Evolutionary conservation across 1,284 basidiomycete species (phyloP).

Genomic region (Malassezia arunalokei): DNA sequence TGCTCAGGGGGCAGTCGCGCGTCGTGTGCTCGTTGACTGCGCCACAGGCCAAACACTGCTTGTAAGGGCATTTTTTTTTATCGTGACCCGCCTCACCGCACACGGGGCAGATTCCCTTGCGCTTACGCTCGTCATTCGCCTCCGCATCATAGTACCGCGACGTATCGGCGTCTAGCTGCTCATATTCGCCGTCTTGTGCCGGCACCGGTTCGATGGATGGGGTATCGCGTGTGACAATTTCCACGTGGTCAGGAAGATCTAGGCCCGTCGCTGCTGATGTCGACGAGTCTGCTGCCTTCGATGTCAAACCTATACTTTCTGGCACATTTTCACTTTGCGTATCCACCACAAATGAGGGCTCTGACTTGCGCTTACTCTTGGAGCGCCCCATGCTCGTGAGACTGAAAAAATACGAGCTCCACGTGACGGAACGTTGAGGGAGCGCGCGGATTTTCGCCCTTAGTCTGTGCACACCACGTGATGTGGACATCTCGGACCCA

Average conservation of each 20-base stretch:
- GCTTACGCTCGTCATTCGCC: slow-evolving; percentile 7
- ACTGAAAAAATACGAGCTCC: no score
- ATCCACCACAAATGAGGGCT: slow-evolving; percentile 12
- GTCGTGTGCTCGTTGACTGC: slow-evolving; percentile 71
- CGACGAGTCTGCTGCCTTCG: not conserved
- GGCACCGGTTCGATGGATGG: not conserved
- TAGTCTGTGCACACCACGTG: not conserved
- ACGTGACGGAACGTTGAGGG: no score
- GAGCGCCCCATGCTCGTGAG: not conserved
- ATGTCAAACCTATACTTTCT: not conserved
- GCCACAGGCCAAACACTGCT: slow-evolving; percentile 74
- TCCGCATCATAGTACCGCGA: slow-evolving; percentile 15
- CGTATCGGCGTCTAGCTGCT: slow-evolving; percentile 10
- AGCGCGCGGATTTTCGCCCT: no score
- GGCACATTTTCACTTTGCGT: slow-evolving; percentile 8
- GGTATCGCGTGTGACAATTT: not conserved
- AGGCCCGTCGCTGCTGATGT: not conserved
- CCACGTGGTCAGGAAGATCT: slow-evolving; percentile 11
- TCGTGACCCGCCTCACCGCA: slow-evolving; percentile 16
- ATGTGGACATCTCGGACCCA: not conserved
- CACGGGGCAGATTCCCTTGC: slow-evolving; percentile 9
- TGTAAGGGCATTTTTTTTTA: slow-evolving; percentile 15
- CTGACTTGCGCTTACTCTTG: not conserved
- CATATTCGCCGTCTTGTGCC: slow-evolving; percentile 4
- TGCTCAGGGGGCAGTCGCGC: slow-evolving; percentile 65